phyloP scores from a whole-genome alignment of 148 eudicot species.

The Rhododendron molle region DNA sequence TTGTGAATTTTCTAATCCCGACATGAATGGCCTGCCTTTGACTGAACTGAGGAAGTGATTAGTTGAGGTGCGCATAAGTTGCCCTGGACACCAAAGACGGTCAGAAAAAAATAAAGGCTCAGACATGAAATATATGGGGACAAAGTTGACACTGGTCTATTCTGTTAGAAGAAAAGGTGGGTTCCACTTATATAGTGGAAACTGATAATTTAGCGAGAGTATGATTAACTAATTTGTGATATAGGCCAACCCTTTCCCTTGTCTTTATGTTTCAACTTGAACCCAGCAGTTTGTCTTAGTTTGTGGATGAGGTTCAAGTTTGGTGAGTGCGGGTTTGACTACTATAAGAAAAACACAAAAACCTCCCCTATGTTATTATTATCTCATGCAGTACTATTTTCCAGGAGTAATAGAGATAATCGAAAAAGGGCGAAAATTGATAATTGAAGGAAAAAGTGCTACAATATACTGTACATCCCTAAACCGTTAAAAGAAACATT shows the following conservation, averaged over 20 bases:
- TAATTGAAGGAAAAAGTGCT: background rate
- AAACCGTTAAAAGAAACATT: background rate
- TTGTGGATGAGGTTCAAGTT: background rate
- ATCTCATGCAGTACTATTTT: background rate
- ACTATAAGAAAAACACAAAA: too few species aligned
- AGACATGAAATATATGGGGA: background rate
- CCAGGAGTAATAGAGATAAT: background rate
- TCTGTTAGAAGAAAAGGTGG: background rate
- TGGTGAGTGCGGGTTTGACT: background rate
- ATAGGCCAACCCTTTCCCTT: constrained; percentile 8
- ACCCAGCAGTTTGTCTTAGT: background rate
- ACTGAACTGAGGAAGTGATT: too few species aligned
- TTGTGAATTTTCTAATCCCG: too few species aligned
- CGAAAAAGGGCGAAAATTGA: background rate
- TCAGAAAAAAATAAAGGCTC: background rate
- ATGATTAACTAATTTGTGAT: background rate
- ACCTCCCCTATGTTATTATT: background rate
- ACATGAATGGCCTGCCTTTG: too few species aligned
- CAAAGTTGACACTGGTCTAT: background rate
- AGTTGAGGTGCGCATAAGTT: too few species aligned
- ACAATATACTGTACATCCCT: too few species aligned
- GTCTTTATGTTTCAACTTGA: background rate
- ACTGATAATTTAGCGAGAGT: background rate
- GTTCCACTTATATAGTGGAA: constrained; percentile 7
- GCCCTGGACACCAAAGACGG: too few species aligned